These are phyloP conservation scores for Protomyces gravidus DNA, from an alignment of 1,139 yeast genomes.

Conservation along the genomic window DNA sequence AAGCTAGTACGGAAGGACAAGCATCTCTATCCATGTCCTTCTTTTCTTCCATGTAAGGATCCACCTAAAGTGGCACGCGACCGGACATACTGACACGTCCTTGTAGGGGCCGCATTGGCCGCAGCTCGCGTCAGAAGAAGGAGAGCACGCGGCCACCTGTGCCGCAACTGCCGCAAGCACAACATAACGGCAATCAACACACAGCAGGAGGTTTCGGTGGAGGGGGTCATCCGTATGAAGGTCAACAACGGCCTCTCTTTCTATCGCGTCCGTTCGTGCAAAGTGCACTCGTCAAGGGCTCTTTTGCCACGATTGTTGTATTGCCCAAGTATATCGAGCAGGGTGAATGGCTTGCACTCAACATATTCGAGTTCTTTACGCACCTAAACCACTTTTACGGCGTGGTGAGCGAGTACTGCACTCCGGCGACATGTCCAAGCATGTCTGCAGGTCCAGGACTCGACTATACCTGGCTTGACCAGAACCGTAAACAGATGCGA, in stretches of 20 bases:
- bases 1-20: background rate
- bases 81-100: background rate
- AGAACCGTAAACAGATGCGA: conserved; percentile 68
- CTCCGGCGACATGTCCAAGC: conserved; percentile 15
- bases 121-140: conserved; percentile 25
- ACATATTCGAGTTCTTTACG: conserved; percentile 82
- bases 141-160: conserved; percentile 20
- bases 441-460: conserved; percentile 42
- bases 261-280: conserved; percentile 90
- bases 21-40: background rate
- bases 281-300: conserved; percentile 94
- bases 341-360: conserved; percentile 93
- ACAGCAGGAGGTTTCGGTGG: background rate
- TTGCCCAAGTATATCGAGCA: conserved; percentile 90
- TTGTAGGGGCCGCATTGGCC: conserved; percentile 9
- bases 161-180: conserved; percentile 7
- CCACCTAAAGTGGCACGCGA: background rate
- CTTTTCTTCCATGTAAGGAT: background rate
- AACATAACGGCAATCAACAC: background rate
- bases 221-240: background rate
- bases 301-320: conserved; percentile 91
- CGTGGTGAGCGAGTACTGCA: conserved; percentile 18
- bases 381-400: conserved; percentile 41
- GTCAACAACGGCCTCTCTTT: conserved; percentile 45
- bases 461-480: conserved; percentile 87